Evolutionary conservation across 1,284 basidiomycete species (phyloP).

Genomic region (Hymenochaete sp.): DNA sequence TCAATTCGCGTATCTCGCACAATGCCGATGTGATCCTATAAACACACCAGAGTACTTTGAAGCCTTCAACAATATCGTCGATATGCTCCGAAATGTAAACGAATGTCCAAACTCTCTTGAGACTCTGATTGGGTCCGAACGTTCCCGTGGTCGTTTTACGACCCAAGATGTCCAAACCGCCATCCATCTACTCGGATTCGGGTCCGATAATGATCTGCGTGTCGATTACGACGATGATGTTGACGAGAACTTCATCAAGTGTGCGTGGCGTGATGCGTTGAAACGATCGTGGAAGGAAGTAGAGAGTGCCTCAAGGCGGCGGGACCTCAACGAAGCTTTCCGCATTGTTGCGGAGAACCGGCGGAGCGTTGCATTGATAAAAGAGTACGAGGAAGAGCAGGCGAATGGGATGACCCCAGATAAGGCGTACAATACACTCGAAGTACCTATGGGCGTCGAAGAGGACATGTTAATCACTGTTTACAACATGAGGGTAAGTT

Average conservation of each 20-base stretch:
- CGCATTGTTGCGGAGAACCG: slow-evolving; percentile 54
- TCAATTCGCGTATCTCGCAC: slow-evolving; percentile 65
- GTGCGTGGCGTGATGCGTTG: slow-evolving; percentile 58
- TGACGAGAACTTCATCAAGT: slow-evolving; percentile 56
- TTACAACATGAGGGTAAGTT: slow-evolving; percentile 62
- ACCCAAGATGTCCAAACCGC: slow-evolving; percentile 42
- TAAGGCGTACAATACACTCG: slow-evolving; percentile 66
- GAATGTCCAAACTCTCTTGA: slow-evolving; percentile 39
- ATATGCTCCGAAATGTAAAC: slow-evolving; percentile 35
- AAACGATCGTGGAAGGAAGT: slow-evolving; percentile 54
- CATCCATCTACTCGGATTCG: slow-evolving; percentile 52
- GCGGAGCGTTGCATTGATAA: slow-evolving; percentile 40
- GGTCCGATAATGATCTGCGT: slow-evolving; percentile 44
- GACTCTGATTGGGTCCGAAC: slow-evolving; percentile 48
- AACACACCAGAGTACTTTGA: slow-evolving; percentile 56
- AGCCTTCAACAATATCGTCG: slow-evolving; percentile 42
- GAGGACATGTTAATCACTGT: slow-evolving; percentile 71
- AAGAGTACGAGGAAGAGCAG: slow-evolving; percentile 45
- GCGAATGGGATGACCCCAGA: slow-evolving; percentile 58
- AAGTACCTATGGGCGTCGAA: slow-evolving; percentile 60
- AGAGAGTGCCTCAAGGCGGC: slow-evolving; percentile 35
- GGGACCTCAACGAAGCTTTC: slow-evolving; percentile 54
- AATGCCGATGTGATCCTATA: slow-evolving; percentile 67
- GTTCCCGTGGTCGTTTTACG: slow-evolving; percentile 56
- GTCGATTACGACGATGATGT: slow-evolving; percentile 61